Base-by-base conservation (phyloP, 345 rosid species). In the Brassica rapa region DNA sequence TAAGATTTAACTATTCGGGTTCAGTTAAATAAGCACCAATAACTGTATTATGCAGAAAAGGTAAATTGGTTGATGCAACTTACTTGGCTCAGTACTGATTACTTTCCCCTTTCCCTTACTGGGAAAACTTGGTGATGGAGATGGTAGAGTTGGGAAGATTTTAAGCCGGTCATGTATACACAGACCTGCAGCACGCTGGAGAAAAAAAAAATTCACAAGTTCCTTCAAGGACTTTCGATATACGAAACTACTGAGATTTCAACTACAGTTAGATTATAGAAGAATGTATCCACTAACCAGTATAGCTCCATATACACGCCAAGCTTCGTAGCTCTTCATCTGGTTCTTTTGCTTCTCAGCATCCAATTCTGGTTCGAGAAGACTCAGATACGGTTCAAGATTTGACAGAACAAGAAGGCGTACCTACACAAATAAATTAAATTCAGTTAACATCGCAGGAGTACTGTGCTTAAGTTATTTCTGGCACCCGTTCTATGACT, bases 271-370 rank as follows among this genome's bases (percentile, higher is more conserved):
- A 70, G 43, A 63, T n/a, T 49, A 8, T 8, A 61, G 33, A 73
- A 73, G 14, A 60, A 29, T 57, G 35, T 35, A 32, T 64, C 60
- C 25, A 66, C 90, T 86, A 76, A 93, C 98, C 90, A 90, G 72
- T 79, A 93, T 78, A 35, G 96, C 97, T 75, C 93, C 94, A 83
- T 91, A 93, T 61, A 95, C 92, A 60, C 85, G 96, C 97, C 98
- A 91, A 66, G 97, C 98, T 84, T 95, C 98, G 70, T 86, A 86
- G 84, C 91, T 89, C 88, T 95, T 93, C 80, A 88, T 78, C 85
- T 86, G 94, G 81, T 93, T 95, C 84, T 88, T 91, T 78, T 91
- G 97, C 84, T 77, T 88, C 82, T 93, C 97, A 74, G 86, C 90
- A 75, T 88, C 83, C 89, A 91, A 81, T 83, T 93, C 98, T 11